Base-by-base conservation (phyloP, 2,329 filamentous ascomycete species). In the Aspergillus sp. region DNA sequence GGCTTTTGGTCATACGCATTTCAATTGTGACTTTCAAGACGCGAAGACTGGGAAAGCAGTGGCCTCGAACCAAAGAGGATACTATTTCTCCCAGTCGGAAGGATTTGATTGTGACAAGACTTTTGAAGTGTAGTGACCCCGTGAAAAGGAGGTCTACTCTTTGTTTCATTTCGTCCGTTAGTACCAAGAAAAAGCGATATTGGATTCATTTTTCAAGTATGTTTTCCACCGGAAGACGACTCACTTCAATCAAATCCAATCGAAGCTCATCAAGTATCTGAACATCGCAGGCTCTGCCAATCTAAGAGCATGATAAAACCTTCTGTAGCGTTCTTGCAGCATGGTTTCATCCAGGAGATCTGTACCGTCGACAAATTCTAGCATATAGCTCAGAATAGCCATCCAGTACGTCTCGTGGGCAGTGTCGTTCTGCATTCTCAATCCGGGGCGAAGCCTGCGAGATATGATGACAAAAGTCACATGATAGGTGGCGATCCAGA, bases 1-100 rank as follows among this genome's bases (percentile, higher is more conserved):
- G 78, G 78, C 72, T 6, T 80, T 79, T 69, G 77, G 78, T 4
- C 78, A 81, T 63, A 80, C 77, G 7, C 78, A 80, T 64, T 77
- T 68, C 60, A 78, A 75, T 59, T 78, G 75, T 64, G 65, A 70
- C 18, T 78, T 75, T 55, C 69, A 63, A 55, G 65, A 69, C 53
- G 6, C 57, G 29, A 29, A 55, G 5, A 59, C 45, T 18, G 62
- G 61, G 16, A 68, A 64, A 58, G 65, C 67, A 31, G 67, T 77
- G 12, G 49, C 76, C 56, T 64, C 72, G 45, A 78, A 79, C 58
- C 75, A 78, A 64, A 74, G 69, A 58, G 77, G 76, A 16, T 77
- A 76, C 49, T 67, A 66, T 46, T 65, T 68, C 32, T 36, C 64
- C 58, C 73, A 75, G 58, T 63, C 73, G 10, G 50, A 63, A 2